phyloP scores from a whole-genome alignment of 257 asterid genomes.

The Solanum pennellii region DNA sequence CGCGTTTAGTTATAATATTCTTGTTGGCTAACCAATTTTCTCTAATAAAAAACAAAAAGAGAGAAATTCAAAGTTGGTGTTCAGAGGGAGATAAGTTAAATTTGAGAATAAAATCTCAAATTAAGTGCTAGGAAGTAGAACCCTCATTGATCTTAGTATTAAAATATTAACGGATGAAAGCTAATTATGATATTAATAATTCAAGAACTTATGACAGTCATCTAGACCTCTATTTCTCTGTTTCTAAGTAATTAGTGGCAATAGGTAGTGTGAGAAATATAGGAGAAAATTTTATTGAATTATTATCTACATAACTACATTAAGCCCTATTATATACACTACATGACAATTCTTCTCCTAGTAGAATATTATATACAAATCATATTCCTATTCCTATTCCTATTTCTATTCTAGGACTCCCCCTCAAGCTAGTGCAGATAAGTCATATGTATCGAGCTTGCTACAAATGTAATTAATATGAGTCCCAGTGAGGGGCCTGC shows the following conservation, averaged over 20 bases:
- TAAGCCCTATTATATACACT: background rate
- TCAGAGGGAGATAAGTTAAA: background rate
- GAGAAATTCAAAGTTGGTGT: background rate
- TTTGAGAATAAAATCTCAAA: background rate
- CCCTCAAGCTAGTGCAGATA: background rate
- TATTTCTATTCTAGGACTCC: background rate
- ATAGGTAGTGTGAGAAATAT: background rate
- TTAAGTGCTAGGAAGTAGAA: background rate
- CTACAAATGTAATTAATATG: background rate
- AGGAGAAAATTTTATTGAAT: background rate
- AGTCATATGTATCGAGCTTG: background rate
- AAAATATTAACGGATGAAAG: background rate
- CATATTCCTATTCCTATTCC: background rate
- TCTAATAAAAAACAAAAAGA: background rate
- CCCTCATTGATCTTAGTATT: background rate
- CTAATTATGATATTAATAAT: background rate
- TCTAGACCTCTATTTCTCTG: background rate
- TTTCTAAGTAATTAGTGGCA: background rate
- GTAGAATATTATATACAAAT: background rate
- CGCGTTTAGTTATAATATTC: background rate
- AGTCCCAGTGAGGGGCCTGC: background rate
- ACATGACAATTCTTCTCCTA: background rate
- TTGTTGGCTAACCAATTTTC: background rate
- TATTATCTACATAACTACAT: background rate
- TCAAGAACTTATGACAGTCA: background rate